Base-by-base conservation (phyloP, 2,329 filamentous ascomycete genomes). In the Nemania abortiva region DNA sequence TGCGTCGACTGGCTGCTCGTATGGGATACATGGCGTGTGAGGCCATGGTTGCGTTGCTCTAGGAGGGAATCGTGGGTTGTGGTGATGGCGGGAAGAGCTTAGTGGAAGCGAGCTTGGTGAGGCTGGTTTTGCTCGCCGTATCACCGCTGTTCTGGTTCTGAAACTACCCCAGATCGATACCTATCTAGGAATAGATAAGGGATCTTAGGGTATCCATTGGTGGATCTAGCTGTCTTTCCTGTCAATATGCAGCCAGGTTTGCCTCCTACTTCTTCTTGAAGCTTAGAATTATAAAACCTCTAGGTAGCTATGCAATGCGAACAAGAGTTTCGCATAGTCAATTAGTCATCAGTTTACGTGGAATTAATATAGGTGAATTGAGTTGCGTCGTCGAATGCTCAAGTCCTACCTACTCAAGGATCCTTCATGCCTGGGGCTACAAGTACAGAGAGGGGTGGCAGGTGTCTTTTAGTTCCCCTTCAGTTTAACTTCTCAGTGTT, bases 11-110 rank as follows among this genome's bases (percentile, higher is more conserved):
- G 1, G 65, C 74, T 49, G 67, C 70, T 15, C 73, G 72, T 1
- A 77, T 68, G 52, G 74, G 75, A 22, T 64, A 68, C 63, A 76
- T 57, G 20, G 73, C 63, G 65, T 73, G 71, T 31, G 75, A 75
- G 15, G 75, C 72, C 73, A 77, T 68, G 18, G 53, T 52, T 7
- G 57, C 24, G 53, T 52, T 7, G 57, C 24, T 18, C 7, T 20
- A 5, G 37, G 42, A 34, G 24, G 34, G 58, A 24, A 42, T 42
- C 13, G 27, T 24, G 22, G 27, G 29, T 73, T 62, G 60, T 67
- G 64, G 49, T 50, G 63, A 37, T 53, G 60, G 42, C 24, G 63
- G 22, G n/a, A 49, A 45, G 24, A 34, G 27, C n/a, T 47, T 20
- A 2, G n/a, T 22, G n/a, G 42, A 7, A 47, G 42, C 3, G 42